Percentiles rank a stretch among this genome's conserved stretches.
These are phyloP conservation scores for Boehmeria nivea DNA, from an alignment of 306 rosid genomes.

Conservation along the genomic window DNA sequence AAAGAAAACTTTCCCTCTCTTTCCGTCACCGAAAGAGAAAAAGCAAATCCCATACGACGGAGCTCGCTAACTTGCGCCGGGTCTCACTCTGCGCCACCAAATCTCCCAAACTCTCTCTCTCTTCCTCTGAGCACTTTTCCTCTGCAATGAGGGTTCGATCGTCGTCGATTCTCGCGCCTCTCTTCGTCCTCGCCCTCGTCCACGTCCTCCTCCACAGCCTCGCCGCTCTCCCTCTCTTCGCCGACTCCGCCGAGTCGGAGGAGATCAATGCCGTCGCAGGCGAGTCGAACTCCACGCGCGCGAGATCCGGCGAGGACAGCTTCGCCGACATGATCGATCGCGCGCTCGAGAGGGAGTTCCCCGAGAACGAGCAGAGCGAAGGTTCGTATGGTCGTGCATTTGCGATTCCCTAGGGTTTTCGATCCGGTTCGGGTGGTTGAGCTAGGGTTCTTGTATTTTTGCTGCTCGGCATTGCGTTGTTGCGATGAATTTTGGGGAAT, in stretches of 20 bases:
- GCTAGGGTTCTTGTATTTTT: conserved; percentile 1
- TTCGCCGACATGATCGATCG: conserved; percentile 89
- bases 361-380: conserved; percentile 76
- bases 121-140: neutral
- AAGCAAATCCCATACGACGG: conserved; percentile 21
- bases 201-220: conserved; percentile 30
- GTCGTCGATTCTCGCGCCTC: conserved; percentile 24
- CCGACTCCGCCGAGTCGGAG: conserved; percentile 17
- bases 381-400: conserved; percentile 41
- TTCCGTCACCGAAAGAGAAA: conserved; percentile 17
- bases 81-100: conserved; percentile 4
- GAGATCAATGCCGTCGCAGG: conserved; percentile 44
- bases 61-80: conserved; percentile 22
- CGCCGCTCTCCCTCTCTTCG: conserved; percentile 15
- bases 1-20: conserved; percentile 14
- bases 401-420: conserved; percentile 12
- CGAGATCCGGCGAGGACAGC: conserved; percentile 66
- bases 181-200: conserved; percentile 19
- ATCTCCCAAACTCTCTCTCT: neutral
- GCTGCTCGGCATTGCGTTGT: conserved; percentile 1
- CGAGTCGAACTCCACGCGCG: conserved; percentile 45
- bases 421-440: conserved; percentile 6
- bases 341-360: conserved; percentile 82
- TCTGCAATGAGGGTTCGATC: conserved; percentile 61
- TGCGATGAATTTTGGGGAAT: neutral